These are phyloP conservation scores for Helianthus annuus DNA, from an alignment of 129 eudicot genomes.

Conservation along the genomic window HanXRQr2.0-SUNRISE NC_035448.2:106055057-106055556, in stretches of 20 bases:
- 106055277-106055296: conserved; percentile 54
- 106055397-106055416: conserved; percentile 42
- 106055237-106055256: conserved; percentile 78
- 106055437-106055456: conserved; percentile 85
- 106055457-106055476: conserved; percentile 42
- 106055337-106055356: background rate
- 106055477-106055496: background rate
- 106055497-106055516: background rate
- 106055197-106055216: conserved; percentile 68
- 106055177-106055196: conserved; percentile 60
- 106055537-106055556: too few species aligned
- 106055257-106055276: conserved; percentile 68
- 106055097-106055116: background rate
- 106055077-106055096: background rate
- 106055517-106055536: background rate
- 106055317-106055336: background rate
- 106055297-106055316: background rate
- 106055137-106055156: background rate
- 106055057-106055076: conserved; percentile 54
- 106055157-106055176: conserved; percentile 16
- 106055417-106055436: conserved; percentile 75
- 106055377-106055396: conserved; percentile 48
- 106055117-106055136: background rate
- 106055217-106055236: conserved; percentile 69
- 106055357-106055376: conserved; percentile 20